A percentile compares a stretch with the other conserved stretches of the same genome.
Evolutionary conservation across 768 basidiomycete species (phyloP).

Genomic region (Auricularia auricula-judae): DNA sequence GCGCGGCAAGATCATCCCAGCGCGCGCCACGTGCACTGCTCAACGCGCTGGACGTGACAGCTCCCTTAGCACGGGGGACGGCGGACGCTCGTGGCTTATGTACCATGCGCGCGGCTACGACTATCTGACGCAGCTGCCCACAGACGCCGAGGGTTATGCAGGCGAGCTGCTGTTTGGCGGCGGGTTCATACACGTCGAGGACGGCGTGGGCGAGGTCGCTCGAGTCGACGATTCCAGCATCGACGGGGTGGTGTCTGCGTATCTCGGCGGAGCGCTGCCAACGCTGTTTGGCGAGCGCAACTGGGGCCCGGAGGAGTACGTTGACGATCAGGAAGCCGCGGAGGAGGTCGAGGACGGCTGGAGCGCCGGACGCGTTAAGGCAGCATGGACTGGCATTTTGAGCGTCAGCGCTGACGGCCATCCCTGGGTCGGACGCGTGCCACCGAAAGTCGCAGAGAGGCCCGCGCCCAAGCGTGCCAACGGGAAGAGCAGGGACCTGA

Average conservation of each 20-base stretch:
- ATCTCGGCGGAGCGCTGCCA: slow-evolving; percentile 40
- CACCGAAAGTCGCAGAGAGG: slow-evolving; percentile 27
- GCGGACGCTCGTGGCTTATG: slow-evolving; percentile 49
- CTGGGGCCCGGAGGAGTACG: slow-evolving; percentile 30
- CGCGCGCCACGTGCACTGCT: slow-evolving; percentile 42
- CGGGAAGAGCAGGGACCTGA: slow-evolving; percentile 2
- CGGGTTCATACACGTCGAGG: slow-evolving; percentile 28
- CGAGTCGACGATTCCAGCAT: slow-evolving; percentile 26
- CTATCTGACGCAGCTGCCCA: slow-evolving; percentile 55
- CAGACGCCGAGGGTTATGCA: slow-evolving; percentile 14
- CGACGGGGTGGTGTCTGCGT: slow-evolving; percentile 25
- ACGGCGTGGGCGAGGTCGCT: slow-evolving; percentile 19
- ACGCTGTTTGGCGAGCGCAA: slow-evolving; percentile 38
- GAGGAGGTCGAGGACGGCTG: slow-evolving; percentile 19
- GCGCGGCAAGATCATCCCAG: slow-evolving; percentile 11
- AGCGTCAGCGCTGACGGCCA: slow-evolving; percentile 47
- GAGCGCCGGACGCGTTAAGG: slow-evolving; percentile 38
- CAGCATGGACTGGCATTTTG: slow-evolving; percentile 54
- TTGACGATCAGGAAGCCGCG: slow-evolving; percentile 8
- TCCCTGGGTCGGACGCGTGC: slow-evolving; percentile 66
- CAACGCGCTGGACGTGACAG: slow-evolving; percentile 41
- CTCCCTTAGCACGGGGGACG: slow-evolving; percentile 18
- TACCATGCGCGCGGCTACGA: slow-evolving; percentile 41
- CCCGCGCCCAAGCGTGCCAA: not conserved
- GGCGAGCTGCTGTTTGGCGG: slow-evolving; percentile 60